A percentile compares a stretch with the other conserved stretches of the same genome.
These are phyloP conservation scores for Citrus glauca DNA, from an alignment of 345 rosid genomes.

Conservation along the genomic window DNA sequence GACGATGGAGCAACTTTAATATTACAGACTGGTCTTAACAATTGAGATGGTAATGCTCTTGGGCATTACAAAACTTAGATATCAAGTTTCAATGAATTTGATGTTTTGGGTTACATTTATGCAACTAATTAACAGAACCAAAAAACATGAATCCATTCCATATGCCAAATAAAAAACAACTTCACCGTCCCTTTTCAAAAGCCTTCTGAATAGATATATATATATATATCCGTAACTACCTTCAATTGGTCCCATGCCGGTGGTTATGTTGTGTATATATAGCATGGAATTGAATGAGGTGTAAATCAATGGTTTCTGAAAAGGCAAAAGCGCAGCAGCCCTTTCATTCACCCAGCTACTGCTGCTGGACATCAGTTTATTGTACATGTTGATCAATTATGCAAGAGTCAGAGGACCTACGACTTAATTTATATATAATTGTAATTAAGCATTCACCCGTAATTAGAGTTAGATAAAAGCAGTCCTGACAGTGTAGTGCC, in stretches of 20 bases:
- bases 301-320: background rate
- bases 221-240: background rate
- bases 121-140: background rate
- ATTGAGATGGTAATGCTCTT: background rate
- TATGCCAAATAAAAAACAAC: slow-evolving; percentile 12
- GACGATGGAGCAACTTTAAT: no score
- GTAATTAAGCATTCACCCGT: no score
- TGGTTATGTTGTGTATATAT: background rate
- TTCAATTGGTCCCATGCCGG: background rate
- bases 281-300: slow-evolving; percentile 2
- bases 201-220: background rate
- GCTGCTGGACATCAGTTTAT: background rate
- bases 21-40: no score
- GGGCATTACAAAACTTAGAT: background rate
- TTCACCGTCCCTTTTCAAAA: slow-evolving; percentile 12
- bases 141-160: slow-evolving; percentile 18
- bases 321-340: background rate
- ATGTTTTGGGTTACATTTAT: background rate
- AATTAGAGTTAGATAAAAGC: no score
- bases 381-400: background rate
- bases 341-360: background rate
- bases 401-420: background rate
- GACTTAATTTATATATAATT: background rate
- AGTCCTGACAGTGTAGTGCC: no score
- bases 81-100: background rate